These are phyloP conservation scores for Kwoniella pini DNA, from an alignment of 768 basidiomycete species.

Conservation along the genomic window DNA sequence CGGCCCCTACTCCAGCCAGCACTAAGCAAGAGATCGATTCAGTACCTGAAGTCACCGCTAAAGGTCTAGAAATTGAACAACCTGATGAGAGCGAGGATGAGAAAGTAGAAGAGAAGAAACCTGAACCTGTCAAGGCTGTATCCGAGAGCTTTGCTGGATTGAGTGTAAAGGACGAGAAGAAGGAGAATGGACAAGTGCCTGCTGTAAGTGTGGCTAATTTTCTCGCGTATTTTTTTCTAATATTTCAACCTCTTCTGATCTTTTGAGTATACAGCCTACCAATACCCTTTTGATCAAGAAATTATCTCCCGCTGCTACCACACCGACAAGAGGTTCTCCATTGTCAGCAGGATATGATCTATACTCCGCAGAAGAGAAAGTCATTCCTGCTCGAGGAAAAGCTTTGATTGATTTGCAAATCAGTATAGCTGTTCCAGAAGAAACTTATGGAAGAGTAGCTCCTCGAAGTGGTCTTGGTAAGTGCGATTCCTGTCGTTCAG, in stretches of 20 bases:
- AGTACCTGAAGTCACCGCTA: conserved; percentile 25
- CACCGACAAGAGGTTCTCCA: conserved; percentile 83
- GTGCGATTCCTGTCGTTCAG: conserved; percentile 38
- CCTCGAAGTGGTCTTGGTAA: conserved; percentile 91
- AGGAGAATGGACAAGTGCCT: conserved; percentile 1
- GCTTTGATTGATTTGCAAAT: conserved; percentile 88
- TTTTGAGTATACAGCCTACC: conserved; percentile 24
- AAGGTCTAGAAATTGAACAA: conserved; percentile 45
- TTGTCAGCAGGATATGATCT: conserved; percentile 94
- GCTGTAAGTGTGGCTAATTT: no score
- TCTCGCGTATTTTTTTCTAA: no score
- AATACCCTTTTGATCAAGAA: conserved; percentile 71
- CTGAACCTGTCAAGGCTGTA: conserved; percentile 15
- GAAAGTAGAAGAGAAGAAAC: conserved; percentile 6
- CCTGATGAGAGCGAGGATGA: conserved; percentile 42
- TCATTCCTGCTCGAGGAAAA: conserved; percentile 84
- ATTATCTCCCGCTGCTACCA: conserved; percentile 73
- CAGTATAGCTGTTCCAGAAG: conserved; percentile 87
- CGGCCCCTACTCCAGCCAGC: conserved; percentile 12
- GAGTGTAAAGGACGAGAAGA: conserved; percentile 15
- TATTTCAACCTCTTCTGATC: neutral
- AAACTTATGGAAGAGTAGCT: conserved; percentile 94
- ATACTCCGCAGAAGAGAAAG: conserved; percentile 79
- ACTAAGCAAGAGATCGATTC: conserved; percentile 17
- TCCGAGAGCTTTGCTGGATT: conserved; percentile 15